These are phyloP conservation scores for Exophiala spinifera DNA, from an alignment of 2,329 filamentous ascomycete species.

Conservation along the genomic window DNA sequence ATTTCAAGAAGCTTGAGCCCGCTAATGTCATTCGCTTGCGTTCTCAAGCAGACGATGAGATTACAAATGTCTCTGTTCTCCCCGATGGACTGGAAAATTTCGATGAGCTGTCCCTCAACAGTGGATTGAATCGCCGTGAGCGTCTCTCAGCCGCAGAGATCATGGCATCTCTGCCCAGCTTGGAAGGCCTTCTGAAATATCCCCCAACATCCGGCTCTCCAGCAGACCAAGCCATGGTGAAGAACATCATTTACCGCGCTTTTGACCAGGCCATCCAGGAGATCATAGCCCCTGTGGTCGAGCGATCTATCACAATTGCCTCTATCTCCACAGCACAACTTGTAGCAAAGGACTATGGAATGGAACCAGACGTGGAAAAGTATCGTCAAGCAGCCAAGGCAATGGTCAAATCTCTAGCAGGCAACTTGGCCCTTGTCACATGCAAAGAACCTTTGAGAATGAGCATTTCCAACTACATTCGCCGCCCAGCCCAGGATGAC, in stretches of 20 bases:
- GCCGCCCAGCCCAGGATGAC: constrained; percentile 64
- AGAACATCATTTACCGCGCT: constrained; percentile 76
- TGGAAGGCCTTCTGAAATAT: constrained; percentile 73
- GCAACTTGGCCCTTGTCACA: constrained; percentile 91
- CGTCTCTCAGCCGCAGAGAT: constrained; percentile 74
- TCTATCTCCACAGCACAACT: constrained; percentile 95
- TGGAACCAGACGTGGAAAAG: constrained; percentile 84
- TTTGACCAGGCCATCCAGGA: constrained; percentile 89
- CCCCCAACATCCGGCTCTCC: constrained; percentile 75
- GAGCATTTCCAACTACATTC: constrained; percentile 96
- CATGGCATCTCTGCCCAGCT: constrained; percentile 76
- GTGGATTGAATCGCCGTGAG: constrained; percentile 67
- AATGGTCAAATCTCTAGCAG: constrained; percentile 92
- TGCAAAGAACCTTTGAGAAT: constrained; percentile 95
- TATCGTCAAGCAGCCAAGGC: constrained; percentile 82
- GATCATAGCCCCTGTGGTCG: constrained; percentile 96
- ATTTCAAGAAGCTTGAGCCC: constrained; percentile 86
- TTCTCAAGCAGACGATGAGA: constrained; percentile 37
- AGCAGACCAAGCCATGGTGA: constrained; percentile 65
- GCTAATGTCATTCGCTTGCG: constrained; percentile 78
- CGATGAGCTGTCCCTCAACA: constrained; percentile 70
- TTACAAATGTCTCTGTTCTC: constrained; percentile 59
- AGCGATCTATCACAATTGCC: constrained; percentile 94
- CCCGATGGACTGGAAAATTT: constrained; percentile 75
- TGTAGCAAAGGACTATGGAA: constrained; percentile 93